Conservation (phyloP, 225 moss, liverwort and hornwort species). For the Thuidium tamariscinum region DNA sequence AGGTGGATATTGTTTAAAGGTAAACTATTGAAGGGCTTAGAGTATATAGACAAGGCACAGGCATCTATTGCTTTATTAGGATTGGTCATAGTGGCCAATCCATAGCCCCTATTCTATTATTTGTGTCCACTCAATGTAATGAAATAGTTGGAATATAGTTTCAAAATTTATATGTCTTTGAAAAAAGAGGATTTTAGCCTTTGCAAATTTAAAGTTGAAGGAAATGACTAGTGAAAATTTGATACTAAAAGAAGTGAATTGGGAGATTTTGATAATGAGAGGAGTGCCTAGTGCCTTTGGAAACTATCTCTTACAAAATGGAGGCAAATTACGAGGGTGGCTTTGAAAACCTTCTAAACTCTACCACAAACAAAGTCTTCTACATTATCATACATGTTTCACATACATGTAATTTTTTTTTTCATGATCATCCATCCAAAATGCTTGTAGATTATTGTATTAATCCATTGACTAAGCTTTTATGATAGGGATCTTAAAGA, state of each 20-base stretch:
- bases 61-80: accelerated
- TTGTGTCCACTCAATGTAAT: accelerated
- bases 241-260: background rate
- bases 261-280: background rate
- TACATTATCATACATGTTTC: background rate
- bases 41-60: accelerated
- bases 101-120: accelerated
- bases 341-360: accelerated
- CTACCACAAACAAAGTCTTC: background rate
- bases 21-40: too few relatives aligned
- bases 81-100: accelerated
- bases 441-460: background rate
- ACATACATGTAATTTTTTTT: accelerated
- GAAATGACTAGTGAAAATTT: background rate
- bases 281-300: accelerated
- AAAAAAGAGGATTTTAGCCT: accelerated
- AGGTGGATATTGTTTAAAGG: too few relatives aligned
- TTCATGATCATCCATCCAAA: background rate
- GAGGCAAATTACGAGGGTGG: accelerated
- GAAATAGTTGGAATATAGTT: background rate
- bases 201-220: background rate
- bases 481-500: background rate
- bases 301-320: background rate
- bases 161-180: accelerated
- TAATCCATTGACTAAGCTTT: background rate